A percentile compares a stretch with the other conserved stretches of the same genome.
Evolutionary conservation across 257 asterid species (phyloP).

Genomic region (Lavandula angustifolia): DNA sequence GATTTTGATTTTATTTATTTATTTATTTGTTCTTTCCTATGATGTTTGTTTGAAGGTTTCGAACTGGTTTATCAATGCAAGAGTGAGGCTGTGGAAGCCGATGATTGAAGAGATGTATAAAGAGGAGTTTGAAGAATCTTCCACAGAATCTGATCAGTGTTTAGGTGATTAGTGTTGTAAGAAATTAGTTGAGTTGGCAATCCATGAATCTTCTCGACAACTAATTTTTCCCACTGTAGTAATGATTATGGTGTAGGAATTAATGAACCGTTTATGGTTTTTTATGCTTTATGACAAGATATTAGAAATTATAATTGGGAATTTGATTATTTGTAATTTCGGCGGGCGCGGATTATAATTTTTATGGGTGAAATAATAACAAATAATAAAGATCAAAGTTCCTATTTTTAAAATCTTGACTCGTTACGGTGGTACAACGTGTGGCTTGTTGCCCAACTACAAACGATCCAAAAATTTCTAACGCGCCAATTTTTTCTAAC

Average conservation of each 20-base stretch:
- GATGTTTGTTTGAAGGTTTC: constrained; percentile 50
- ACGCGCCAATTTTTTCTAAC: too few species aligned
- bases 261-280: neutral
- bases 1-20: too few species aligned
- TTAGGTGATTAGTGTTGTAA: constrained; percentile 18
- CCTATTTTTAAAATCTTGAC: too few species aligned
- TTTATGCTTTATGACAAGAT: neutral
- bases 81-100: constrained; percentile 94
- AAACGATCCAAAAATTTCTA: too few species aligned
- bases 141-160: constrained; percentile 58
- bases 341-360: too few species aligned
- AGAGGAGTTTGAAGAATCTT: constrained; percentile 73
- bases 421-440: too few species aligned
- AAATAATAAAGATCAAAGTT: too few species aligned
- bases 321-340: too few species aligned
- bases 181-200: neutral
- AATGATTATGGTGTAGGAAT: neutral
- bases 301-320: too few species aligned
- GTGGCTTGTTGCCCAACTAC: too few species aligned
- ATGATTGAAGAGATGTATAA: constrained; percentile 94
- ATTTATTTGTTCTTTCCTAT: neutral
- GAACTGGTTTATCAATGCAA: constrained; percentile 88
- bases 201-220: neutral
- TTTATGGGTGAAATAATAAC: too few species aligned
- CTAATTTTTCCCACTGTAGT: neutral